These are phyloP conservation scores for Citrus reticulata DNA, from an alignment of 345 rosid species.

Conservation along the genomic window DNA sequence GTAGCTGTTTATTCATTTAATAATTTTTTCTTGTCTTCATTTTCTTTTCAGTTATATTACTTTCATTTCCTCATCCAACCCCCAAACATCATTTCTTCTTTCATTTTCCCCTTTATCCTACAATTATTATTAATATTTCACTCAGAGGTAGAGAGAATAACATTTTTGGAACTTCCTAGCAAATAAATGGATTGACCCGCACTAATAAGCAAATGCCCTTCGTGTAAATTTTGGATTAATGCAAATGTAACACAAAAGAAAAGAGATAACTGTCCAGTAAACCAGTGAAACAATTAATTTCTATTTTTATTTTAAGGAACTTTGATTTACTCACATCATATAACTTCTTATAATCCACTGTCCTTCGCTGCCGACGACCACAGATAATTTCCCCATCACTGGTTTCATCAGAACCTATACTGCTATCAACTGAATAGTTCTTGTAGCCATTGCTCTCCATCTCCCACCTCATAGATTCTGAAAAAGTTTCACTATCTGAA, in stretches of 20 bases:
- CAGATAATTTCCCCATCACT: conserved; percentile 56
- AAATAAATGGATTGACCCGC: background rate
- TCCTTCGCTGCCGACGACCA: conserved; percentile 77
- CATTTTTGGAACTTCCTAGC: background rate
- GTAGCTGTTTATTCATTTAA: background rate
- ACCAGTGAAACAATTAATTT: background rate
- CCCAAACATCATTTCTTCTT: background rate
- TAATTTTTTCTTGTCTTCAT: background rate
- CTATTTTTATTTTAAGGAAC: background rate
- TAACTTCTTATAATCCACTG: conserved; percentile 82
- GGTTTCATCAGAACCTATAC: conserved; percentile 48
- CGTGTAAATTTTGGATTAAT: background rate
- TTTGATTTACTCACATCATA: conserved; percentile 62
- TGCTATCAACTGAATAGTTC: conserved; percentile 36
- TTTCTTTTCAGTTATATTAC: background rate
- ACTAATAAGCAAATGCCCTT: background rate
- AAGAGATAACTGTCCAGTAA: background rate
- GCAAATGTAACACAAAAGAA: background rate
- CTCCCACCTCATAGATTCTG: conserved; percentile 44
- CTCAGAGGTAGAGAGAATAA: background rate
- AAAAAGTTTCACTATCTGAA: conserved; percentile 54
- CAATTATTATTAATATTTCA: background rate
- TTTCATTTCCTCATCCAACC: background rate
- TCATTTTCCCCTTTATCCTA: background rate
- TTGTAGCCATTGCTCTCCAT: conserved; percentile 19